Percentiles rank a stretch among this genome's conserved stretches.
These are phyloP conservation scores for Sarocladium brachiariae DNA, from an alignment of 2,329 filamentous ascomycete species.

Conservation along the genomic window DNA sequence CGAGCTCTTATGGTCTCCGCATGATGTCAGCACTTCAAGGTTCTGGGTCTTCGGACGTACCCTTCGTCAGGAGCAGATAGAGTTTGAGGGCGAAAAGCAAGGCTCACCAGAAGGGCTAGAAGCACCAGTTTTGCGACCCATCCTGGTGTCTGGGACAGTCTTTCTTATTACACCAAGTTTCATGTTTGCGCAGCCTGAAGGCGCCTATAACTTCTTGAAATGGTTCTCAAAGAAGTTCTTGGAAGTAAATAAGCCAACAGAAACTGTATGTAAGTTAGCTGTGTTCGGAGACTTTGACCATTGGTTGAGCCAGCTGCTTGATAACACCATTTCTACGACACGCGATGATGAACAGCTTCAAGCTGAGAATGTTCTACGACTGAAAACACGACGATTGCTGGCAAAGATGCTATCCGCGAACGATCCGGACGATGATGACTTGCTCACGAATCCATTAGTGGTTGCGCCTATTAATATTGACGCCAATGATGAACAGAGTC, in stretches of 20 bases:
- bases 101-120: neutral
- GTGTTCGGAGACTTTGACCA: conserved; percentile 1
- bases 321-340: neutral
- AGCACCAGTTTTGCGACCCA: conserved; percentile 15
- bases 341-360: too few species aligned
- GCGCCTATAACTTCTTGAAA: conserved; percentile 27
- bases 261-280: conserved; percentile 1
- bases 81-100: neutral
- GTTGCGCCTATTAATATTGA: conserved; percentile 43
- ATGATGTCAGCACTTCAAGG: conserved; percentile 18
- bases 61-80: neutral
- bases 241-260: conserved; percentile 5
- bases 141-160: conserved; percentile 26
- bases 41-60: conserved; percentile 31
- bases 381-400: conserved; percentile 6
- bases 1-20: conserved; percentile 23
- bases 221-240: conserved; percentile 25
- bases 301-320: conserved; percentile 1
- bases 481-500: conserved; percentile 52
- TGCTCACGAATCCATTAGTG: conserved; percentile 27
- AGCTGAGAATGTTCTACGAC: neutral
- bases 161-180: conserved; percentile 37
- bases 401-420: neutral
- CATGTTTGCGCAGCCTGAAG: conserved; percentile 29
- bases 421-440: conserved; percentile 9